Evolutionary conservation across 805 yeast genomes (phyloP), one percentile per base, ranked within the genome.

Genomic region (Pichia exigua): DNA sequence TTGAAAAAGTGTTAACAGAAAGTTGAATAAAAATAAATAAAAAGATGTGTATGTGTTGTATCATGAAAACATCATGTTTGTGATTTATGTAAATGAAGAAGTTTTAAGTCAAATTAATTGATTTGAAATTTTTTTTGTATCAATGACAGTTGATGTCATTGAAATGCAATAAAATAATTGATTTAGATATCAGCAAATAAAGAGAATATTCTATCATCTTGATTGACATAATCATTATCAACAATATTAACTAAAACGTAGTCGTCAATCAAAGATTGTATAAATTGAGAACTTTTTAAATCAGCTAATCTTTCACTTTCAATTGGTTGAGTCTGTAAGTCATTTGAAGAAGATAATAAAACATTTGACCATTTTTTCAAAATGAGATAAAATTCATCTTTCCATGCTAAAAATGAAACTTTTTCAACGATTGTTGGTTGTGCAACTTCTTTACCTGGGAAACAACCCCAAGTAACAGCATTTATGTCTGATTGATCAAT

Each of bases 391-490:
- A 92, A 92, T 68, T 92, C 98, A 66, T 92, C 97, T 66, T 89
- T 91, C 98, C 98, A 92, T 15, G 98, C 98, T 60, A 91, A 72
- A 69, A 92, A 92, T 2, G 97, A 88, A 40, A 83, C 81, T 62
- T 83, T 85, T 66, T 92, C 98, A 21, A 92, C 97, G 65, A 92
- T 89, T 0, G 98, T 92, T 48, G 98, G 97, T 71, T 92, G 98
- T 57, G 88, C 76, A 49, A 92, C 86, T 70, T 92, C 97, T 63
- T 85, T 85, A 40, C 96, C 96, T 27, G 98, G 97, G 81, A 88
- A 90, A 50, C 91, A 89, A 57, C 98, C 98, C 98, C 98, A 92
- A 20, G 98, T 92, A 51, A 92, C 97, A 10, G 98, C 97, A 64
- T 88, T 91, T 57, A 95, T 90, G 39, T 83, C 61, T 44, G 79